Conservation (phyloP, 2,329 filamentous ascomycete species). For the Fusarium subtropicale region DNA sequence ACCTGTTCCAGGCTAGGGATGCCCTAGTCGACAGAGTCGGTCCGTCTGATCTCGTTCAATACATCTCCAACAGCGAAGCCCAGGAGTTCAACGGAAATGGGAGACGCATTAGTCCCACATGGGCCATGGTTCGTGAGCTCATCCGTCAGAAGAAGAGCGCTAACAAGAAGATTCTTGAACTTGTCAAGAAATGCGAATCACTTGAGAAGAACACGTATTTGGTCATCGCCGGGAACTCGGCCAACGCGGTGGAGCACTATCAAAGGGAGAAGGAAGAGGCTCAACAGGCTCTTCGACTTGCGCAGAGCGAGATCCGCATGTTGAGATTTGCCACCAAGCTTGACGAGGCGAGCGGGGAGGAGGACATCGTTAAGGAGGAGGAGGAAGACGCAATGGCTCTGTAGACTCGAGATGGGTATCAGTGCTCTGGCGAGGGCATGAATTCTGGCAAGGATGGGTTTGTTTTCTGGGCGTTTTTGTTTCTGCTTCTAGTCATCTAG, state of each 20-base stretch:
- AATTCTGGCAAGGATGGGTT: background rate
- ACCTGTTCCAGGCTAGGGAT: background rate
- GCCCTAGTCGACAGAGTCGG: background rate
- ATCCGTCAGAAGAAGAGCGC: background rate
- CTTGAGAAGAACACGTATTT: background rate
- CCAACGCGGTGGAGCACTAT: background rate
- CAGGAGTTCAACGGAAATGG: background rate
- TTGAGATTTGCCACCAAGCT: background rate
- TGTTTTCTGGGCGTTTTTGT: background rate
- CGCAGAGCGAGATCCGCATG: background rate
- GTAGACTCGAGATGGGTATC: background rate
- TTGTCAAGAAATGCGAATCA: background rate
- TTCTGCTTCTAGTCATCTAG: background rate
- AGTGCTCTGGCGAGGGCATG: background rate
- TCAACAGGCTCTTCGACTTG: background rate
- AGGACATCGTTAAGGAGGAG: background rate
- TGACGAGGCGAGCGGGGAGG: background rate
- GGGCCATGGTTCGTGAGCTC: background rate
- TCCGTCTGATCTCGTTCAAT: background rate
- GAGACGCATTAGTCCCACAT: background rate
- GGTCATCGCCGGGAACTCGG: background rate
- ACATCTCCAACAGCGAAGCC: background rate
- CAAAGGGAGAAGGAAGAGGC: background rate
- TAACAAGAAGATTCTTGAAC: background rate
- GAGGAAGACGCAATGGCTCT: background rate